Evolutionary conservation across 441 rosid genomes (phyloP).

Genomic region (Biscutella laevigata): DNA sequence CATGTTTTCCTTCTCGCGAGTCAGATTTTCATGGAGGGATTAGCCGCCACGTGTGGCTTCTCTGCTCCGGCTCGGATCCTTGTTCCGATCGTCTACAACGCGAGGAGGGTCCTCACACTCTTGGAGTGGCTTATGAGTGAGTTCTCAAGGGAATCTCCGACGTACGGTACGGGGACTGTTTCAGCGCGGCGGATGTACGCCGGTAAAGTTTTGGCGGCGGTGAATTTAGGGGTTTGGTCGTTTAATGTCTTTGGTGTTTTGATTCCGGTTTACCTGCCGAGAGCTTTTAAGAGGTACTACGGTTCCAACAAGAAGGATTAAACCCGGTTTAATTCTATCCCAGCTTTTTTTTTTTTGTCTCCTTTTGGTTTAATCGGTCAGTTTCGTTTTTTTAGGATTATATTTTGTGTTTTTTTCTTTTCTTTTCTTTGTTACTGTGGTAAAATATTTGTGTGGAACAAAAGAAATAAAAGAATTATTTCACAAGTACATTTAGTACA

Average conservation of each 20-base stretch:
- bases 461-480: neutral
- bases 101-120: constrained; percentile 50
- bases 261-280: constrained; percentile 75
- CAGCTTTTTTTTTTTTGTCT: neutral
- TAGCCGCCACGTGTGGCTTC: constrained; percentile 45
- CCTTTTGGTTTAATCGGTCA: neutral
- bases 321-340: constrained; percentile 2
- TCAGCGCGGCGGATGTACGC: constrained; percentile 35
- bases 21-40: constrained; percentile 83
- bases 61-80: constrained; percentile 56
- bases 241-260: constrained; percentile 75
- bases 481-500: constrained; percentile 14
- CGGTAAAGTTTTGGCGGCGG: constrained; percentile 62
- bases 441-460: no score
- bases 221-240: constrained; percentile 70
- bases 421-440: neutral
- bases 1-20: constrained; percentile 65
- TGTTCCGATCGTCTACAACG: constrained; percentile 69
- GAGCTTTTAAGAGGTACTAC: constrained; percentile 63
- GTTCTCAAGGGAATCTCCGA: constrained; percentile 21
- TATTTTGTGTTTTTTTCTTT: neutral
- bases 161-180: constrained; percentile 19
- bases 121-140: constrained; percentile 60
- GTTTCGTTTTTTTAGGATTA: neutral
- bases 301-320: constrained; percentile 30